Conservation (phyloP, 2,329 filamentous ascomycete genomes). For the Pseudogymnoascus sp. region DNA sequence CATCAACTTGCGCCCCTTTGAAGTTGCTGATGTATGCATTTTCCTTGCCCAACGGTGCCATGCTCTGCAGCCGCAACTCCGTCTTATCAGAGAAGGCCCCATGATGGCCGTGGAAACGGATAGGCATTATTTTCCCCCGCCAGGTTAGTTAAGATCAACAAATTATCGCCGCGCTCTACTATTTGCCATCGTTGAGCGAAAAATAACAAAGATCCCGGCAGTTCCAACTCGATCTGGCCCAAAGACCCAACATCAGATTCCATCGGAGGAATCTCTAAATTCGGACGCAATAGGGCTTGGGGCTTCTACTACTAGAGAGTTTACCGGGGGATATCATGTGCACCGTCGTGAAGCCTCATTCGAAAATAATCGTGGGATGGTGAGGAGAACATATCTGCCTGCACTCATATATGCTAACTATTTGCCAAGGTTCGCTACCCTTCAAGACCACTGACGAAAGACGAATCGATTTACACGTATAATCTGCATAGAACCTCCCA, state of each 20-base stretch:
- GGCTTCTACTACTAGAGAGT: neutral
- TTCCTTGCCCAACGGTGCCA: neutral
- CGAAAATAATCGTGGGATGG: neutral
- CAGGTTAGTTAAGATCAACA: constrained; percentile 3
- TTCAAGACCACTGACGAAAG: neutral
- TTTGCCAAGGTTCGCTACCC: neutral
- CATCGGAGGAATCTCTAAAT: neutral
- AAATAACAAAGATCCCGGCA: neutral
- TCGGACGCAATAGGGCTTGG: neutral
- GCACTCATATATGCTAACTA: neutral
- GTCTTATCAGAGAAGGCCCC: neutral
- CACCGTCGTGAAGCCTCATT: neutral
- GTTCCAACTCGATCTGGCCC: neutral
- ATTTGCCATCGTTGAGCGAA: neutral
- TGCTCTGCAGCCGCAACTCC: neutral
- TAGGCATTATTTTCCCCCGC: neutral
- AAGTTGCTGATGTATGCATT: neutral
- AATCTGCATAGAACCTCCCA: neutral
- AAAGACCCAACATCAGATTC: neutral
- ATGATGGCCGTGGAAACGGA: neutral
- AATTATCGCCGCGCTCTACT: neutral
- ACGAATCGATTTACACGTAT: neutral
- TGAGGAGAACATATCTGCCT: neutral
- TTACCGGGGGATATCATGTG: neutral
- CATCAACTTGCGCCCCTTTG: neutral